A percentile compares a stretch with the other conserved stretches of the same genome.
Evolutionary conservation across 2,329 filamentous ascomycete genomes (phyloP).

Genomic region (Alternaria arborescens): DNA sequence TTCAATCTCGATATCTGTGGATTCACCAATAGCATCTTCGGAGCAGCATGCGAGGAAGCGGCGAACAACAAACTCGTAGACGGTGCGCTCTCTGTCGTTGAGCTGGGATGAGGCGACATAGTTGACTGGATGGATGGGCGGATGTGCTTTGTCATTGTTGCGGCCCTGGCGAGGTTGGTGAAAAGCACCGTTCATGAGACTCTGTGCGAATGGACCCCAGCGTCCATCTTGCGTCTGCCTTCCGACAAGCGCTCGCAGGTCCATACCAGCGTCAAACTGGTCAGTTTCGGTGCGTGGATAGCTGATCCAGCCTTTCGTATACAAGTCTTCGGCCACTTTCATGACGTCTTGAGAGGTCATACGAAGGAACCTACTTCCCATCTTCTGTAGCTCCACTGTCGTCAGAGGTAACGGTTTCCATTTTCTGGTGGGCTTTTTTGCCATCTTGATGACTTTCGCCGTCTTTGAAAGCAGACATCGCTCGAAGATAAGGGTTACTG

Average conservation of each 20-base stretch:
- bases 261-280: constrained; percentile 89
- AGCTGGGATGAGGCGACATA: constrained; percentile 72
- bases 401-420: constrained; percentile 94
- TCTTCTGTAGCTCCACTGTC: constrained; percentile 96
- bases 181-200: constrained; percentile 77
- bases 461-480: constrained; percentile 78
- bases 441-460: constrained; percentile 83
- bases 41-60: constrained; percentile 96
- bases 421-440: constrained; percentile 90
- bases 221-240: constrained; percentile 79
- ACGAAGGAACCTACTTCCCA: constrained; percentile 85
- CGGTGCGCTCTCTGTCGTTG: constrained; percentile 71
- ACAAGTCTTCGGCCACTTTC: constrained; percentile 83
- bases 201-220: constrained; percentile 85
- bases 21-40: constrained; percentile 86
- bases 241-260: constrained; percentile 78
- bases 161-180: constrained; percentile 81
- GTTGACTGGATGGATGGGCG: constrained; percentile 95
- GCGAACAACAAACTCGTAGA: constrained; percentile 93
- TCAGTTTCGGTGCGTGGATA: constrained; percentile 98
- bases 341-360: constrained; percentile 93
- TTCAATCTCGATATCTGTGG: constrained; percentile 82
- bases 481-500: constrained; percentile 84
- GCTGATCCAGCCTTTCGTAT: constrained; percentile 95
- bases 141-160: constrained; percentile 96